Conservation (phyloP, 495 filamentous ascomycete species). For the Trypethelium eluteriae region DNA sequence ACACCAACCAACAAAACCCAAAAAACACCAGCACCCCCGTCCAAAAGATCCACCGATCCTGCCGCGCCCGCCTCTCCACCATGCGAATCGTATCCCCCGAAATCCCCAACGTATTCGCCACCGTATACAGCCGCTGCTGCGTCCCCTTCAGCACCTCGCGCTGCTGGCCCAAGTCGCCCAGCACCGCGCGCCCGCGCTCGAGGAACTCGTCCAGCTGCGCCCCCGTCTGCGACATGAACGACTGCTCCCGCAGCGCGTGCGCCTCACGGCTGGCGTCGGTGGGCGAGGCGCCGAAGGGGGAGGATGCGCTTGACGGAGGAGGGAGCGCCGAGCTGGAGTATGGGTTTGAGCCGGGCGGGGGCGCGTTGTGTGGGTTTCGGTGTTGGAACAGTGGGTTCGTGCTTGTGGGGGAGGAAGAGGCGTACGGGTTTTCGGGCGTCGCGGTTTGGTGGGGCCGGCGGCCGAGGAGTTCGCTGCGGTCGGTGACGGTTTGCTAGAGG, state of each 20-base stretch:
- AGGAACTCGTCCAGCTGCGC: conserved; percentile 86
- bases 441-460: conserved; percentile 77
- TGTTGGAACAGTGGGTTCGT: conserved; percentile 37
- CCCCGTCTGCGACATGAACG: conserved; percentile 72
- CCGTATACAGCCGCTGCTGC: conserved; percentile 80
- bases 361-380: conserved; percentile 26
- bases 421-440: conserved; percentile 94
- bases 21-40: conserved; percentile 84
- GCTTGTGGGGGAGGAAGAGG: conserved; percentile 44
- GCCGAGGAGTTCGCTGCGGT: conserved; percentile 78
- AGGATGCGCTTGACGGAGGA: background rate
- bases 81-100: conserved; percentile 94
- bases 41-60: conserved; percentile 99
- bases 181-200: conserved; percentile 78
- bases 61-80: conserved; percentile 80
- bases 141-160: conserved; percentile 91
- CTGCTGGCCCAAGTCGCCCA: conserved; percentile 83
- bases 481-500: conserved; percentile 53
- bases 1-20: conserved; percentile 77
- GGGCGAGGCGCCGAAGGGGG: conserved; percentile 45
- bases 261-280: conserved; percentile 61
- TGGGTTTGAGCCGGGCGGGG: conserved; percentile 32
- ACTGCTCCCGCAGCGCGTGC: conserved; percentile 84
- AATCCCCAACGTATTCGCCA: conserved; percentile 87
- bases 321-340: conserved; percentile 30